phyloP scores from a whole-genome alignment of 805 yeast species.

The Tetrapisispora taiwanensis region DNA sequence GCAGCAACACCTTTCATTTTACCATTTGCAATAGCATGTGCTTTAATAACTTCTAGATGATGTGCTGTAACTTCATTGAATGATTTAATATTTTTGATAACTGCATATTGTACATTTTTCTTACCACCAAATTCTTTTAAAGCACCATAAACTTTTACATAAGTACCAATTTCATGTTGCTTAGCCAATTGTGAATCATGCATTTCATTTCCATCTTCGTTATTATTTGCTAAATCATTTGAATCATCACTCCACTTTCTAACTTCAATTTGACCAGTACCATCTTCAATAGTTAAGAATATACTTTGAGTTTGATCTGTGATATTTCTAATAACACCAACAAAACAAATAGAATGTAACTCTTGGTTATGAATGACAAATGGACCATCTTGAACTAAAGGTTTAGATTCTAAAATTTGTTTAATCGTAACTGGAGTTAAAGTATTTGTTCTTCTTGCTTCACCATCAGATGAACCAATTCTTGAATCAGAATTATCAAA shows the following conservation, averaged over 20 bases:
- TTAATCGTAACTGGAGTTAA: slow-evolving; percentile 66
- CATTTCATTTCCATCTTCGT: slow-evolving; percentile 15
- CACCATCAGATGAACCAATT: slow-evolving; percentile 14
- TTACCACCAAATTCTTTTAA: slow-evolving; percentile 52
- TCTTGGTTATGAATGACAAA: slow-evolving; percentile 50
- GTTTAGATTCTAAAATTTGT: slow-evolving; percentile 54
- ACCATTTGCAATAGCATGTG: slow-evolving; percentile 49
- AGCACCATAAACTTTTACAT: slow-evolving; percentile 50
- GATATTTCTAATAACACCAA: slow-evolving; percentile 62
- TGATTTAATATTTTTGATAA: slow-evolving; percentile 46
- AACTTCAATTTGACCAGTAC: slow-evolving; percentile 58
- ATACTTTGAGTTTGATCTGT: slow-evolving; percentile 48
- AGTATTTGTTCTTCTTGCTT: slow-evolving; percentile 19
- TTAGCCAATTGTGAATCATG: slow-evolving; percentile 28
- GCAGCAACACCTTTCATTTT: slow-evolving; percentile 19
- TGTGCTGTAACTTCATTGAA: slow-evolving; percentile 64
- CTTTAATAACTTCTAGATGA: slow-evolving; percentile 50
- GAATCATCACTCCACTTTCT: slow-evolving; percentile 52
- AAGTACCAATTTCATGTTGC: slow-evolving; percentile 38
- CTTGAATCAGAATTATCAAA: slow-evolving; percentile 22
- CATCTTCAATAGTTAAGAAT: slow-evolving; percentile 59
- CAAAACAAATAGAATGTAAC: slow-evolving; percentile 51
- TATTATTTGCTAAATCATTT: slow-evolving; percentile 22
- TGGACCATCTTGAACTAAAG: slow-evolving; percentile 55
- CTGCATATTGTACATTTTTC: slow-evolving; percentile 55